phyloP scores from a whole-genome alignment of 2,329 filamentous ascomycete genomes.

The Graphilbum ipis-grandicollis region DNA sequence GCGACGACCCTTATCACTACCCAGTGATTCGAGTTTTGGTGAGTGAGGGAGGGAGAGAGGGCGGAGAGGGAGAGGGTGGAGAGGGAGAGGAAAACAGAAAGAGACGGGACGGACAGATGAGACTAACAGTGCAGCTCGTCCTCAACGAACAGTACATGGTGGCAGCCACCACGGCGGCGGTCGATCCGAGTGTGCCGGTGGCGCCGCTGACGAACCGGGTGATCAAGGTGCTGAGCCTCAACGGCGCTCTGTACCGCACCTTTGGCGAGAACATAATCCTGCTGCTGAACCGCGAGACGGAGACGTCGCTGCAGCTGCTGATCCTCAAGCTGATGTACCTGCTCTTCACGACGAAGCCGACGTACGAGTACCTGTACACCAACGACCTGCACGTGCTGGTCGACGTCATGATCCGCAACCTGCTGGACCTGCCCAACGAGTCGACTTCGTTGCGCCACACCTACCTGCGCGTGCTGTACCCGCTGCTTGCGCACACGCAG shows the following conservation, averaged over 20 bases:
- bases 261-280: constrained; percentile 97
- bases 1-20: constrained; percentile 87
- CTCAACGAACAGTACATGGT: constrained; percentile 99
- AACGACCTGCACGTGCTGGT: constrained; percentile 89
- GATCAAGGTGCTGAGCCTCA: constrained; percentile 71
- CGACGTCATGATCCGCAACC: constrained; percentile 89
- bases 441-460: constrained; percentile 66
- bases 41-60: constrained; percentile 14
- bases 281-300: constrained; percentile 82
- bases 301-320: constrained; percentile 86
- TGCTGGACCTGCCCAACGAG: constrained; percentile 88
- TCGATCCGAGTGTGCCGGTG: constrained; percentile 20
- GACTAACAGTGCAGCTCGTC: constrained; percentile 45
- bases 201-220: constrained; percentile 72
- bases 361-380: constrained; percentile 96
- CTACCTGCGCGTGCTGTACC: constrained; percentile 83
- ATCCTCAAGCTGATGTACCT: constrained; percentile 93
- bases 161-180: constrained; percentile 35
- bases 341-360: constrained; percentile 78
- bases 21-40: constrained; percentile 85
- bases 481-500: constrained; percentile 80
- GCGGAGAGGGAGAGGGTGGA: not conserved
- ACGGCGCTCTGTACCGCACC: constrained; percentile 71
- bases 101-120: not conserved
- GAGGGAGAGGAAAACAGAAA: not conserved